phyloP scores from a whole-genome alignment of 2,329 filamentous ascomycete species.

The Aspergillus aculeatus region DNA sequence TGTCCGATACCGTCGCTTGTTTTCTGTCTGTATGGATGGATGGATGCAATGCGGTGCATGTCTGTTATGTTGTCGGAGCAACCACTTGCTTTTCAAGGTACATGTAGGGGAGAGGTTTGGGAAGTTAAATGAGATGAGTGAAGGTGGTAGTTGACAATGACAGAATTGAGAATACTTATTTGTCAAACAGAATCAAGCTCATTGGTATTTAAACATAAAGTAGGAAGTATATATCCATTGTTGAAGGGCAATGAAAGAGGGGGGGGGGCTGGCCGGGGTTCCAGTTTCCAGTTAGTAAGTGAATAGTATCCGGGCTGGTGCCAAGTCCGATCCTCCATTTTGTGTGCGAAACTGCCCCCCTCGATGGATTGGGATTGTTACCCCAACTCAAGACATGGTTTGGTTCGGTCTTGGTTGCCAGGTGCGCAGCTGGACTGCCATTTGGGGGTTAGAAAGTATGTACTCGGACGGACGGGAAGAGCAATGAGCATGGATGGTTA shows the following conservation, averaged over 20 bases:
- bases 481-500: too few species aligned
- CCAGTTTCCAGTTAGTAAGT: constrained; percentile 15
- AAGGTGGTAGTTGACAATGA: neutral
- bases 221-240: neutral
- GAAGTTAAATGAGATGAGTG: neutral
- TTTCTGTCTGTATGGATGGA: neutral
- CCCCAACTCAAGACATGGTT: constrained; percentile 9
- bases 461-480: neutral
- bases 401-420: neutral
- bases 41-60: too few species aligned
- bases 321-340: constrained; percentile 24
- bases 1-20: constrained; percentile 4
- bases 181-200: neutral
- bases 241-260: neutral
- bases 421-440: neutral
- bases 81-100: neutral
- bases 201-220: neutral
- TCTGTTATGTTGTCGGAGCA: neutral
- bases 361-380: neutral
- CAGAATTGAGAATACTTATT: neutral
- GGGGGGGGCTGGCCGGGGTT: neutral
- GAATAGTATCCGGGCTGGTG: constrained; percentile 19
- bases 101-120: neutral
- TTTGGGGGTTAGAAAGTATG: neutral
- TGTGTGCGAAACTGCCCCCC: constrained; percentile 25